A percentile compares a stretch with the other conserved stretches of the same genome.
These are phyloP conservation scores for Geopyxis carbonaria DNA, from an alignment of 495 filamentous ascomycete genomes.

Conservation along the genomic window DNA sequence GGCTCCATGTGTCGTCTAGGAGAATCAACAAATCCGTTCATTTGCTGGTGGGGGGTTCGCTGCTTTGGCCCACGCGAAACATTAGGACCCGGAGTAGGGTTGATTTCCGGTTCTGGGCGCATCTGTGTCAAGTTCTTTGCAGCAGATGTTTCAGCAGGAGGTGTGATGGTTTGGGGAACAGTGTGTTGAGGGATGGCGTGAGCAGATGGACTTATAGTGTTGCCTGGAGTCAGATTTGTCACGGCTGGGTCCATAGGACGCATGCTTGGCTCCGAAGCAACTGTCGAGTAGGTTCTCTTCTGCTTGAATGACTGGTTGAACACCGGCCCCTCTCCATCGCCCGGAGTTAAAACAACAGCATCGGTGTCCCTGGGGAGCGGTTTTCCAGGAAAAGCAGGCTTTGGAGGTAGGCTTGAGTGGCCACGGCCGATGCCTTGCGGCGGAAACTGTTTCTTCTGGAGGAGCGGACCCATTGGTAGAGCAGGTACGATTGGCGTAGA, in stretches of 20 bases:
- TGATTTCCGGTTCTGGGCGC: background rate
- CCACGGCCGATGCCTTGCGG: constrained; percentile 23
- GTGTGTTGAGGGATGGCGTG: background rate
- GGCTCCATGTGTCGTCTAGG: no score
- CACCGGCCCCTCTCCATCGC: constrained; percentile 9
- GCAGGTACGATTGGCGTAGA: constrained; percentile 17
- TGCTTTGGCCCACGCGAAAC: background rate
- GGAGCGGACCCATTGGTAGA: constrained; percentile 14
- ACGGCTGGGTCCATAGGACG: constrained; percentile 8
- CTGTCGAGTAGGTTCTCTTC: constrained; percentile 18
- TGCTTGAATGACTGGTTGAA: constrained; percentile 13
- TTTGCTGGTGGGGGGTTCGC: background rate
- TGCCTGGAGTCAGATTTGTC: constrained; percentile 7
- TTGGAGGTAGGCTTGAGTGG: constrained; percentile 20
- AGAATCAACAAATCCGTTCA: background rate
- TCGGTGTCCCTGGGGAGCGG: constrained; percentile 21
- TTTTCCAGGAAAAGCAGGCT: constrained; percentile 22
- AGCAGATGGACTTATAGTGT: constrained; percentile 6
- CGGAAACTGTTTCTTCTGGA: constrained; percentile 18
- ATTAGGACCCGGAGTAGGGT: no score
- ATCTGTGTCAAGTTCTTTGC: background rate
- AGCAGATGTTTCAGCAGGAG: constrained; percentile 11
- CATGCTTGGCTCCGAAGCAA: constrained; percentile 3
- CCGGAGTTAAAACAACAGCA: constrained; percentile 22
- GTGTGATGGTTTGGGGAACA: constrained; percentile 12